These are phyloP conservation scores for Colletotrichum trifolii DNA, from an alignment of 2,329 filamentous ascomycete genomes.

Conservation along the genomic window DNA sequence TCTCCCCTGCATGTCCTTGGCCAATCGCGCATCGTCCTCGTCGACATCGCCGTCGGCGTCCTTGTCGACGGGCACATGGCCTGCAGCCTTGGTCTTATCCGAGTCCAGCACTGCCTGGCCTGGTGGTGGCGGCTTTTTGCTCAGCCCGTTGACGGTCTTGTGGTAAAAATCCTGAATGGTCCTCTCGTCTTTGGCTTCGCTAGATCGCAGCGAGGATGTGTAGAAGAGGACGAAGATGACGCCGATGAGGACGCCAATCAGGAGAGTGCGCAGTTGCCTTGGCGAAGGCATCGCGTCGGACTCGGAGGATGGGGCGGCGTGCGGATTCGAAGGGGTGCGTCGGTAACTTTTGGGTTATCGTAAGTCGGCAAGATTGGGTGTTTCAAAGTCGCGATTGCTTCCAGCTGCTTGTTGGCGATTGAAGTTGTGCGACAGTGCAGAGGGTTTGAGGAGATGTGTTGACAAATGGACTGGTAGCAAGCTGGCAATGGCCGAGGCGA, in stretches of 20 bases:
- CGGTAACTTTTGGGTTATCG: not conserved
- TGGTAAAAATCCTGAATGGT: slow-evolving; percentile 67
- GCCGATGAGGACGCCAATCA: slow-evolving; percentile 71
- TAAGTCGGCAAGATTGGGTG: not conserved
- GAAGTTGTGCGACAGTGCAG: slow-evolving; percentile 11
- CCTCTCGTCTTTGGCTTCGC: slow-evolving; percentile 56
- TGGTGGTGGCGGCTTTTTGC: slow-evolving; percentile 31
- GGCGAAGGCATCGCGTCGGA: slow-evolving; percentile 70
- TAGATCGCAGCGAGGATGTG: slow-evolving; percentile 68
- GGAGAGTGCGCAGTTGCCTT: slow-evolving; percentile 75
- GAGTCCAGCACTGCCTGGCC: slow-evolving; percentile 54
- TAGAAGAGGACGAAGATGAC: slow-evolving; percentile 80
- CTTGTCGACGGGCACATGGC: slow-evolving; percentile 57
- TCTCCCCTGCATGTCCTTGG: slow-evolving; percentile 67
- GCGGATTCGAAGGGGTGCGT: not conserved
- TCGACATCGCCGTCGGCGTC: slow-evolving; percentile 67
- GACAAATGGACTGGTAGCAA: slow-evolving; percentile 18
- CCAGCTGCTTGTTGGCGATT: slow-evolving; percentile 1
- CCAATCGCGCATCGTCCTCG: slow-evolving; percentile 65
- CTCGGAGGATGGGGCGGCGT: not conserved
- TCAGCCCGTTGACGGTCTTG: slow-evolving; percentile 67
- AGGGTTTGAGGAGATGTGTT: slow-evolving; percentile 3
- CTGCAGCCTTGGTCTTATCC: slow-evolving; percentile 50
- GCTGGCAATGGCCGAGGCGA: not conserved
- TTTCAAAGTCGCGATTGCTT: slow-evolving; percentile 1